These are phyloP conservation scores for Remersonia thermophila DNA, from an alignment of 2,329 filamentous ascomycete genomes.

Conservation along the genomic window DNA sequence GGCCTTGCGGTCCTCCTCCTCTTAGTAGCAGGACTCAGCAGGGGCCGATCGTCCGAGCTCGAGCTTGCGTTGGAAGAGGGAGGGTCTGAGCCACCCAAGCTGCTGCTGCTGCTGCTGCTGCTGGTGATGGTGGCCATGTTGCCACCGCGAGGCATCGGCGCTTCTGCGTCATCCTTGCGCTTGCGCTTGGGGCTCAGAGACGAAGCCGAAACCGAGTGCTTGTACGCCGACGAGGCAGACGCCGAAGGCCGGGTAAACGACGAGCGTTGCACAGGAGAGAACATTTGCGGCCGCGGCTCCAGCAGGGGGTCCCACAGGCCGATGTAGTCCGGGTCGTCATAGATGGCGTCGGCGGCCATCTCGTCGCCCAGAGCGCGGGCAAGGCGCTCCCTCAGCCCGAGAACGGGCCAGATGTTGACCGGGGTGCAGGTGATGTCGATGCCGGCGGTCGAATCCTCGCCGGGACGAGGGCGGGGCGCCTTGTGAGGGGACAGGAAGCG, in stretches of 20 bases:
- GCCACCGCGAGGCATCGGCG: too few relatives aligned
- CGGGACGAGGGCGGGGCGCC: constrained; percentile 18
- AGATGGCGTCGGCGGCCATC: constrained; percentile 30
- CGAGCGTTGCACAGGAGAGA: too few relatives aligned
- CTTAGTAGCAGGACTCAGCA: constrained; percentile 23
- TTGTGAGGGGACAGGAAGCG: constrained; percentile 38
- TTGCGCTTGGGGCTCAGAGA: constrained; percentile 22
- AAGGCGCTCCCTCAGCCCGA: constrained; percentile 43
- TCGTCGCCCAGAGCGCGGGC: constrained; percentile 40
- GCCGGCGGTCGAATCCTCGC: constrained; percentile 20
- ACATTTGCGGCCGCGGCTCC: constrained; percentile 6
- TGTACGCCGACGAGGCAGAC: constrained; percentile 1
- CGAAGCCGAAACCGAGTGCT: too few relatives aligned
- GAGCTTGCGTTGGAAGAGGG: constrained; percentile 1
- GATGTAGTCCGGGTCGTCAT: constrained; percentile 25
- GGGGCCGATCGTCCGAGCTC: constrained; percentile 14
- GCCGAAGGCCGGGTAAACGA: neutral
- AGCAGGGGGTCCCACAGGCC: constrained; percentile 33
- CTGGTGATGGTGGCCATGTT: too few relatives aligned
- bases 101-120: constrained; percentile 22
- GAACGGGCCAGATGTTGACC: constrained; percentile 42
- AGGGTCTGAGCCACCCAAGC: constrained; percentile 27
- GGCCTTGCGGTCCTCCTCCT: constrained; percentile 19
- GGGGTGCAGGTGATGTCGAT: constrained; percentile 35
- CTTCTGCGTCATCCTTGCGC: constrained; percentile 14